These are phyloP conservation scores for Curvularia sp. DNA, from an alignment of 2,329 filamentous ascomycete species.

Conservation along the genomic window DNA sequence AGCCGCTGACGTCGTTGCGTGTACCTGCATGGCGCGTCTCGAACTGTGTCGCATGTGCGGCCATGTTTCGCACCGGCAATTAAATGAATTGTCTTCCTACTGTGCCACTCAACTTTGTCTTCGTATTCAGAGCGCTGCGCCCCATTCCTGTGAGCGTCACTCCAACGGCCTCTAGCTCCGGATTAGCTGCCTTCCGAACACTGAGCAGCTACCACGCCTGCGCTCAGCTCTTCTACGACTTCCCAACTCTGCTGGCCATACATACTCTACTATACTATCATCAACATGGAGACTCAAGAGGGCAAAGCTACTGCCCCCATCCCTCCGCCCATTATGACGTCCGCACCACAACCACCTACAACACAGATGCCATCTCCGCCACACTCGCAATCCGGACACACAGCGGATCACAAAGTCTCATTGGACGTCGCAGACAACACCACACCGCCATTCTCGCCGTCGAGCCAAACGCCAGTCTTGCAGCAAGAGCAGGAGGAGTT, in stretches of 20 bases:
- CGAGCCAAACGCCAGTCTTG: conserved; percentile 42
- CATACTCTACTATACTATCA: neutral
- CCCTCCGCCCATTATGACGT: conserved; percentile 16
- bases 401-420: conserved; percentile 27
- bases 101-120: conserved; percentile 7
- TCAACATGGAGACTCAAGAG: conserved; percentile 29
- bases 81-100: conserved; percentile 4
- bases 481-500: conserved; percentile 45
- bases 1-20: conserved; percentile 40
- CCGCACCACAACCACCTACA: conserved; percentile 19
- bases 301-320: conserved; percentile 21
- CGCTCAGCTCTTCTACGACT: neutral
- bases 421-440: conserved; percentile 20
- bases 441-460: conserved; percentile 44
- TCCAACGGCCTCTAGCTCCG: conserved; percentile 29
- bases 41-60: conserved; percentile 18
- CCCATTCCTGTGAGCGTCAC: conserved; percentile 9
- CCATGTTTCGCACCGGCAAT: conserved; percentile 21
- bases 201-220: conserved; percentile 7
- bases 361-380: conserved; percentile 37
- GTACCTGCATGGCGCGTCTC: conserved; percentile 27
- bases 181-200: conserved; percentile 27
- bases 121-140: conserved; percentile 20
- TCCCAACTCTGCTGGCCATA: neutral
- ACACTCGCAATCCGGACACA: conserved; percentile 30